Conservation (phyloP, 1,284 basidiomycete species). For the Moesziomyces aphidis region DNA sequence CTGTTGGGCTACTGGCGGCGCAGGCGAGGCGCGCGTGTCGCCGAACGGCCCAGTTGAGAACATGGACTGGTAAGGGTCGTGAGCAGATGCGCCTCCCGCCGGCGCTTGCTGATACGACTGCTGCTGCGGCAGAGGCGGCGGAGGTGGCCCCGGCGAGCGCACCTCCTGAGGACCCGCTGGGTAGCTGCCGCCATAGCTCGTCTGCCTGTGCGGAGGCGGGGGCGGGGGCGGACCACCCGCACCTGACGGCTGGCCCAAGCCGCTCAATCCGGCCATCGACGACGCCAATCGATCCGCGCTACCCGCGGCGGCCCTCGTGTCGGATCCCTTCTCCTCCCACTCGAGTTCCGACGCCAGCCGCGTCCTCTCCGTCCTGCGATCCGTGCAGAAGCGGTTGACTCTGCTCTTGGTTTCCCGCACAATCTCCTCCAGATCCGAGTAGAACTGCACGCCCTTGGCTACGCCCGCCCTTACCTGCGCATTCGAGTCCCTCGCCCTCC, state of each 20-base stretch:
- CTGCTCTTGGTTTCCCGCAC: constrained; percentile 75
- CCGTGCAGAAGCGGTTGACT: constrained; percentile 75
- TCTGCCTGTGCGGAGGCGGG: constrained; percentile 28
- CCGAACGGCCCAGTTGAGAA: constrained; percentile 37
- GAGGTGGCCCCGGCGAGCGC: constrained; percentile 27
- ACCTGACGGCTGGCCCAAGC: constrained; percentile 1
- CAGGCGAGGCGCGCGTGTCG: constrained; percentile 28
- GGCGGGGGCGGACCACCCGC: constrained; percentile 16
- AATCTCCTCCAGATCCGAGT: constrained; percentile 81
- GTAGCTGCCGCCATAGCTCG: constrained; percentile 34
- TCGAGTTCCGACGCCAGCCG: constrained; percentile 78
- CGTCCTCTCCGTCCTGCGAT: constrained; percentile 79
- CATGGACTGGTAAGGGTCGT: constrained; percentile 37
- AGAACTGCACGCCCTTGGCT: constrained; percentile 88
- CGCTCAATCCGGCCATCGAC: constrained; percentile 30
- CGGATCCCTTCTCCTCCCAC: constrained; percentile 74
- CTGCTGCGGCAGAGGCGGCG: constrained; percentile 22
- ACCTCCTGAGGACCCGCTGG: constrained; percentile 7
- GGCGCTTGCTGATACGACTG: constrained; percentile 15
- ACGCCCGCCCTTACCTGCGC: constrained; percentile 87
- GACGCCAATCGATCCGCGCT: constrained; percentile 9
- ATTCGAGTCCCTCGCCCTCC: constrained; percentile 81
- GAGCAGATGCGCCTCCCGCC: constrained; percentile 2
- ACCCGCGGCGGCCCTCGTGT: constrained; percentile 1
- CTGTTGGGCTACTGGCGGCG: constrained; percentile 8